Conservation (phyloP, 129 eudicot genomes). For the carrot (Daucus carota) region DNA sequence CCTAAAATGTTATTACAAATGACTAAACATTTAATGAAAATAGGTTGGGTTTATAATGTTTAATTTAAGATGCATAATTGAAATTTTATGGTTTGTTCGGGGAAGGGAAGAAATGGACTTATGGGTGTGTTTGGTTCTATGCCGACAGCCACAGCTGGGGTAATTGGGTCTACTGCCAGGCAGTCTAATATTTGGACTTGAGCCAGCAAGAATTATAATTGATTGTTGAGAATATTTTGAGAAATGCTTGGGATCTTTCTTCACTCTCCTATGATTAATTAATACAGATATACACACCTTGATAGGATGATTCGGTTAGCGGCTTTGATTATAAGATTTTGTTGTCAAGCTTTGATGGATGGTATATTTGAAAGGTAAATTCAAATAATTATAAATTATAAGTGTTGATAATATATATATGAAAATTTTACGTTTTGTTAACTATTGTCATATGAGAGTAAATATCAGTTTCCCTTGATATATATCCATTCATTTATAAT, state of each 20-base stretch:
- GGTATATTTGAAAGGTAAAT: too few species aligned
- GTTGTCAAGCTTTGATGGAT: too few species aligned
- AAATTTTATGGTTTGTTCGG: not conserved
- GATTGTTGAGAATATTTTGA: not conserved
- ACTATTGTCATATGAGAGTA: too few species aligned
- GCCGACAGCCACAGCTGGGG: conserved; percentile 3
- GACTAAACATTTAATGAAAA: too few species aligned
- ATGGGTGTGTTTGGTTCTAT: conserved; percentile 1
- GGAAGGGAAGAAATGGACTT: not conserved
- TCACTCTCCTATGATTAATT: not conserved
- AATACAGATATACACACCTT: not conserved
- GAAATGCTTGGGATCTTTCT: not conserved
- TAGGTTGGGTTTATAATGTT: not conserved
- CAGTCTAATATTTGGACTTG: not conserved
- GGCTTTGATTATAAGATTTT: too few species aligned
- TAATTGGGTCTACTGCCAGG: conserved; percentile 2
- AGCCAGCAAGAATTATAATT: not conserved
- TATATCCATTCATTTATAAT: too few species aligned
- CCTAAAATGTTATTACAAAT: too few species aligned
- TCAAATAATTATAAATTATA: too few species aligned
- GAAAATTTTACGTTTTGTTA: too few species aligned
- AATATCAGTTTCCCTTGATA: too few species aligned
- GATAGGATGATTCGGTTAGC: not conserved
- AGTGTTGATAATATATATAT: too few species aligned
- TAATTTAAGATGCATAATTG: not conserved